Conservation (phyloP, 176 grass and related monocot genomes). For the Zea luxurians region DNA sequence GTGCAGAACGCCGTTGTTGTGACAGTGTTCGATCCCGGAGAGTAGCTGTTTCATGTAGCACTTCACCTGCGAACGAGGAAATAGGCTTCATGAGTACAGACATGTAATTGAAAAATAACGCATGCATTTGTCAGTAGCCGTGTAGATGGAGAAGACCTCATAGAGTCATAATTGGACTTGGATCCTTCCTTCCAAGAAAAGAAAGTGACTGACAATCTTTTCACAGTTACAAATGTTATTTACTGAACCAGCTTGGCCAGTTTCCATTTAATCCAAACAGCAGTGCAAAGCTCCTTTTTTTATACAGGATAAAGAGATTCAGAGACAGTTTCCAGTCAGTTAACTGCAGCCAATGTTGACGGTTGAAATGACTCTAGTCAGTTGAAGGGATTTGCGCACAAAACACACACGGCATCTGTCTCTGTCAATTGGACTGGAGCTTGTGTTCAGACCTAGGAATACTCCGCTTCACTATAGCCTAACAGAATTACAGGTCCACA, state of each 20-base stretch:
- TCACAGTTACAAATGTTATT: constrained; percentile 10
- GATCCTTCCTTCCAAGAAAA: constrained; percentile 12
- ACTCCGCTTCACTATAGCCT: background rate
- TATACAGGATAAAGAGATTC: background rate
- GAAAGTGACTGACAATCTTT: background rate
- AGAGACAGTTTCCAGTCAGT: too few relatives aligned
- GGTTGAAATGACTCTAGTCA: too few relatives aligned
- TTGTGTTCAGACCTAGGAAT: too few relatives aligned
- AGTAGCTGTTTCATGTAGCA: constrained; percentile 93
- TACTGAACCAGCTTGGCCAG: background rate
- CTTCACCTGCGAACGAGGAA: constrained; percentile 65
- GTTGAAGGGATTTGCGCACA: too few relatives aligned
- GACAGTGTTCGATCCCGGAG: constrained; percentile 83
- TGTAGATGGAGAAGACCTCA: background rate
- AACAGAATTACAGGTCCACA: constrained; percentile 20
- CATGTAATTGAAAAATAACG: background rate
- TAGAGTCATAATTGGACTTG: constrained; percentile 4
- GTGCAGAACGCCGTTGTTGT: constrained; percentile 73
- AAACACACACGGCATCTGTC: too few relatives aligned
- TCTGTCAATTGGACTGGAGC: too few relatives aligned
- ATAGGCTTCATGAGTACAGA: constrained; percentile 11
- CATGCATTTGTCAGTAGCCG: constrained; percentile 10
- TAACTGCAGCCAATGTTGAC: too few relatives aligned
- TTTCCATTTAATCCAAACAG: constrained; percentile 1
- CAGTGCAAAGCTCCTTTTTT: background rate